Conservation (phyloP, 2,329 filamentous ascomycete species). For the Colletotrichum sp. region DNA sequence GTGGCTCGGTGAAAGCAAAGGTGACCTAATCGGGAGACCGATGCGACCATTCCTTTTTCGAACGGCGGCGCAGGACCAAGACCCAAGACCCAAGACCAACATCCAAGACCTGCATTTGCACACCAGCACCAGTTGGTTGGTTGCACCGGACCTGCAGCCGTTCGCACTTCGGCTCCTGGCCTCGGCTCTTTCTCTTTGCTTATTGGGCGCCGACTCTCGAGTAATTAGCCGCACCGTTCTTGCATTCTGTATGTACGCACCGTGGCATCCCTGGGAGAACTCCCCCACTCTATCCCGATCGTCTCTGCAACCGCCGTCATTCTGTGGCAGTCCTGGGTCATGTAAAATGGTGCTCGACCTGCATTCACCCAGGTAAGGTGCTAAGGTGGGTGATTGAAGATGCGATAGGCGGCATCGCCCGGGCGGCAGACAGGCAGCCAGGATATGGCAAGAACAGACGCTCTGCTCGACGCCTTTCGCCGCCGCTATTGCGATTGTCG, state of each 20-base stretch:
- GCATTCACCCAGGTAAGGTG: not conserved
- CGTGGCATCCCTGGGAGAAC: not conserved
- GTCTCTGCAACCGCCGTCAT: not conserved
- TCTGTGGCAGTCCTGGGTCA: not conserved
- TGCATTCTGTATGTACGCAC: not conserved
- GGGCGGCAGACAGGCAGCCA: not conserved
- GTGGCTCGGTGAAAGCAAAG: not conserved
- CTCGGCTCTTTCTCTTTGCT: not conserved
- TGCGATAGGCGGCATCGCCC: not conserved
- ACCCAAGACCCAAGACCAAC: not conserved
- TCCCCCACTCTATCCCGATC: not conserved
- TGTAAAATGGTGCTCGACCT: not conserved
- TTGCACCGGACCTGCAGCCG: not conserved
- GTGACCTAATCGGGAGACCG: slow-evolving; percentile 4
- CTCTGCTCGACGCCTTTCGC: slow-evolving; percentile 7
- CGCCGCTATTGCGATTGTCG: slow-evolving; percentile 1
- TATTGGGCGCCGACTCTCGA: not conserved
- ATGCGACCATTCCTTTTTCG: slow-evolving; percentile 11
- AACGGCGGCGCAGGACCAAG: not conserved
- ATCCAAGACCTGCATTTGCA: not conserved
- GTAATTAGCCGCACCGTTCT: not conserved
- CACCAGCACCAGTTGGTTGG: not conserved
- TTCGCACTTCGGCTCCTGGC: not conserved
- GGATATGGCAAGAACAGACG: slow-evolving; percentile 10
- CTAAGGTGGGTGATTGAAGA: not conserved